Base-by-base conservation (phyloP, 768 basidiomycete species). In the Favolaschia claudopus region DNA sequence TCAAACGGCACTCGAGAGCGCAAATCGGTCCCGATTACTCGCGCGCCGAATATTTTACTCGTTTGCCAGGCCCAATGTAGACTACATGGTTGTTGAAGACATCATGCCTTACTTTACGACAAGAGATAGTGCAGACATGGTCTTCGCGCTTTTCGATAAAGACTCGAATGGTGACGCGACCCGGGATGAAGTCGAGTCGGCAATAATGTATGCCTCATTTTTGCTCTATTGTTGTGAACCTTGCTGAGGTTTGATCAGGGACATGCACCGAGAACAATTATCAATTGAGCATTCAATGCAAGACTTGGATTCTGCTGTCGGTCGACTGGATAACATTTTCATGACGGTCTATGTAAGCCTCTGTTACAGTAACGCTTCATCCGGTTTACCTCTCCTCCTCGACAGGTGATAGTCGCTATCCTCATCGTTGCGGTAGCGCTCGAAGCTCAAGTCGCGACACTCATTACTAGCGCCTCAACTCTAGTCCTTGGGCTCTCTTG, bases 301-400 rank as follows among this genome's bases (percentile, higher is more conserved):
- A 39, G 93, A 96, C 73, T 77, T 96, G 45, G 95, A 96, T 72
- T 92, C 90, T 47, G 95, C 95, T 6, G 93, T 96, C 14, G 88
- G 92, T 17, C 82, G 91, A 25, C 75, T 96, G 66, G 93, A 95
- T 73, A 89, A 91, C 64, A 95, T 96, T 64, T 79, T 95, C 62
- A 92, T 96, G 88, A 84, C 83, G 48, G 70, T 95, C 22, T 95
- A 89, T 69, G 80, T 60, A 32, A 6, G 22, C 34, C 13, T 22
- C 22, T 33, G 25, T 5, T 15, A 24, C 17, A 15, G 7, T 15
- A n/a, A 32, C 2, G 5, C 22, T 31, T 20, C 15, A 2, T 39
- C 24, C 27, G 24, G n/a, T 49, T 58, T 24, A 64, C 8, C n/a
- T 22, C 17, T 50, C 9, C 25, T 20, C 44, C n/a, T n/a, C 34